phyloP scores from a whole-genome alignment of 768 basidiomycete genomes.

The Coprinopsis cinerea region DNA sequence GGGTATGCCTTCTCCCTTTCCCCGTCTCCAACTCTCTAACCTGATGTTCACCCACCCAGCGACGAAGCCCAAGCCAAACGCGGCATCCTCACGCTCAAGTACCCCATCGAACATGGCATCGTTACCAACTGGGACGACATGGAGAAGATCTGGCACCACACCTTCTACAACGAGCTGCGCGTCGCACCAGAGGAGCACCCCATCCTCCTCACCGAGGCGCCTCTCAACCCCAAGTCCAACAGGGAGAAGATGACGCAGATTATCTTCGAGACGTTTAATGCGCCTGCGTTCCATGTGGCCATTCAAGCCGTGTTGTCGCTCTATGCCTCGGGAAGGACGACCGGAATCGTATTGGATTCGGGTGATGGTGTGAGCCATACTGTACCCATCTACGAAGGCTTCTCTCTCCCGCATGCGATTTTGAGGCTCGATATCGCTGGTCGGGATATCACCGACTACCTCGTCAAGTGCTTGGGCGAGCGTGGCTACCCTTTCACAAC shows the following conservation, averaged over 20 bases:
- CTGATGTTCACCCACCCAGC: slow-evolving; percentile 11
- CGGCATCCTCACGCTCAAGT: slow-evolving; percentile 89
- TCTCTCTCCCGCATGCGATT: slow-evolving; percentile 82
- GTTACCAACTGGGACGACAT: slow-evolving; percentile 97
- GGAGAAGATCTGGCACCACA: slow-evolving; percentile 96
- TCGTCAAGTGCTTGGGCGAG: slow-evolving; percentile 75
- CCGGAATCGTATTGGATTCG: slow-evolving; percentile 84
- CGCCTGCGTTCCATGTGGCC: slow-evolving; percentile 81
- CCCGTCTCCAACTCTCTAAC: background rate
- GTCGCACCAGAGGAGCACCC: slow-evolving; percentile 86
- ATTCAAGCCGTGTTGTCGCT: slow-evolving; percentile 81
- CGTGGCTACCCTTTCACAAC: slow-evolving; percentile 84
- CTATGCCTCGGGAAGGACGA: slow-evolving; percentile 86
- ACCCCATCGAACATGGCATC: slow-evolving; percentile 90
- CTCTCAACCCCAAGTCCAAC: slow-evolving; percentile 83
- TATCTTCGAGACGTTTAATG: slow-evolving; percentile 91
- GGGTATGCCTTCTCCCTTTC: slow-evolving; percentile 40
- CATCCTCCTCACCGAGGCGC: slow-evolving; percentile 77
- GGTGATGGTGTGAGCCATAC: slow-evolving; percentile 91
- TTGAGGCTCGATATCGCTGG: slow-evolving; percentile 82
- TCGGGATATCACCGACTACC: slow-evolving; percentile 73
- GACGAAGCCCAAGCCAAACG: slow-evolving; percentile 49
- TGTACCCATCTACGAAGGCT: slow-evolving; percentile 89
- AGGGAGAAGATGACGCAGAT: slow-evolving; percentile 87
- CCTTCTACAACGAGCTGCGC: slow-evolving; percentile 87